These are phyloP conservation scores for Paraphaeosphaeria sporulosa DNA, from an alignment of 2,329 filamentous ascomycete species.

Conservation along the genomic window DNA sequence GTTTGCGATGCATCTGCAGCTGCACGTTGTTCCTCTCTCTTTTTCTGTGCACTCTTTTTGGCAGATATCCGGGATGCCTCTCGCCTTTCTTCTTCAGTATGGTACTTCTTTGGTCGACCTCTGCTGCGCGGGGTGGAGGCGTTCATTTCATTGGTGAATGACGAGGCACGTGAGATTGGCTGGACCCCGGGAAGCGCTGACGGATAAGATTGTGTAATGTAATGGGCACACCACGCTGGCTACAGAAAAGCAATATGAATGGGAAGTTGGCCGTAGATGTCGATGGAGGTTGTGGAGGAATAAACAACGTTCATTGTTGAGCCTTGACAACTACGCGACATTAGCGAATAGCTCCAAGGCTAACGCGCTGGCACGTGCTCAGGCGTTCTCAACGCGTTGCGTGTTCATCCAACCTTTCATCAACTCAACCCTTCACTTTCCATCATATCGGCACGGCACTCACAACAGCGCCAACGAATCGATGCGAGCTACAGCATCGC, in stretches of 20 bases:
- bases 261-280: not conserved
- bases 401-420: not conserved
- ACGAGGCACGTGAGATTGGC: not conserved
- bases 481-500: not conserved
- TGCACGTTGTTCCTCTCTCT: not conserved
- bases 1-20: not conserved
- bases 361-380: not conserved
- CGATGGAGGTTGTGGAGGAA: not conserved
- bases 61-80: not conserved
- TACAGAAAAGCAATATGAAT: not conserved
- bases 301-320: not conserved
- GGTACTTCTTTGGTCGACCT: not conserved
- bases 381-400: not conserved
- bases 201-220: not conserved
- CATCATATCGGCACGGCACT: not conserved
- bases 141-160: not conserved
- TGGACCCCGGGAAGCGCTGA: not conserved
- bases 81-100: not conserved
- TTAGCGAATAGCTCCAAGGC: not conserved
- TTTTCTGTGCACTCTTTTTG: not conserved
- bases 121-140: not conserved
- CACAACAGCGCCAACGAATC: not conserved
- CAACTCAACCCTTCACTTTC: no score
- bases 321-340: not conserved
- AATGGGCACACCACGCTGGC: not conserved